phyloP scores from a whole-genome alignment of 2,329 filamentous ascomycete genomes.

The Fusarium vanettenii region DNA sequence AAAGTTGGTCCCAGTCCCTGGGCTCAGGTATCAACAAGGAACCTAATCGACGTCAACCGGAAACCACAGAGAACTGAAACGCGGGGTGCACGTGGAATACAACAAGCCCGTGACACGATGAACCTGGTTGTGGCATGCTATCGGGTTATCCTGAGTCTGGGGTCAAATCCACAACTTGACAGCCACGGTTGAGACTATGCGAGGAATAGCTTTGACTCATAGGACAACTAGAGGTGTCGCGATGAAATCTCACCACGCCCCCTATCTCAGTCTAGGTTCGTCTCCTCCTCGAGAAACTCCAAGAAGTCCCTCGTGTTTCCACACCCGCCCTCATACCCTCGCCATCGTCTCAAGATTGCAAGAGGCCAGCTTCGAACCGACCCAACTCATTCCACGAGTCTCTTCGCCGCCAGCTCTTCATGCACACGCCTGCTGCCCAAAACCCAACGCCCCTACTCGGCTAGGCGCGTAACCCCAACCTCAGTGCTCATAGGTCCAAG shows the following conservation, averaged over 20 bases:
- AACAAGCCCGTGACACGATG: neutral
- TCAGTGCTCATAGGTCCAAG: slow-evolving; percentile 14
- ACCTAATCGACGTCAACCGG: slow-evolving; percentile 26
- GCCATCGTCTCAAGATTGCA: slow-evolving; percentile 5
- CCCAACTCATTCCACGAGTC: slow-evolving; percentile 22
- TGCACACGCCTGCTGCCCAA: slow-evolving; percentile 41
- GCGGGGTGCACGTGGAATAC: slow-evolving; percentile 39
- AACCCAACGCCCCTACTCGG: slow-evolving; percentile 19
- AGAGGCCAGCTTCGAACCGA: slow-evolving; percentile 11
- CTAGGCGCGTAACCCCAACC: slow-evolving; percentile 9
- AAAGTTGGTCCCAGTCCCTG: slow-evolving; percentile 18
- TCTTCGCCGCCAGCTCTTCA: slow-evolving; percentile 26
- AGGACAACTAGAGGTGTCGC: neutral
- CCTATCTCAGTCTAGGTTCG: neutral
- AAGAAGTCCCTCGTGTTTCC: slow-evolving; percentile 6
- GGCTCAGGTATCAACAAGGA: slow-evolving; percentile 34
- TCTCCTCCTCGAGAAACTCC: neutral
- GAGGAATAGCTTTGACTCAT: slow-evolving; percentile 27
- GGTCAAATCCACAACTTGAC: slow-evolving; percentile 16
- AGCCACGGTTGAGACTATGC: slow-evolving; percentile 23
- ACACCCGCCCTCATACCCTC: slow-evolving; percentile 9
- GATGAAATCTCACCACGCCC: neutral
- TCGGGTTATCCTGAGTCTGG: slow-evolving; percentile 20
- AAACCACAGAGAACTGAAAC: slow-evolving; percentile 28
- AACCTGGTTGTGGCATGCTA: slow-evolving; percentile 11